Evolutionary conservation across 371 early-diverging fungal genomes (phyloP).

Genomic region (Mucor saturninus): DNA sequence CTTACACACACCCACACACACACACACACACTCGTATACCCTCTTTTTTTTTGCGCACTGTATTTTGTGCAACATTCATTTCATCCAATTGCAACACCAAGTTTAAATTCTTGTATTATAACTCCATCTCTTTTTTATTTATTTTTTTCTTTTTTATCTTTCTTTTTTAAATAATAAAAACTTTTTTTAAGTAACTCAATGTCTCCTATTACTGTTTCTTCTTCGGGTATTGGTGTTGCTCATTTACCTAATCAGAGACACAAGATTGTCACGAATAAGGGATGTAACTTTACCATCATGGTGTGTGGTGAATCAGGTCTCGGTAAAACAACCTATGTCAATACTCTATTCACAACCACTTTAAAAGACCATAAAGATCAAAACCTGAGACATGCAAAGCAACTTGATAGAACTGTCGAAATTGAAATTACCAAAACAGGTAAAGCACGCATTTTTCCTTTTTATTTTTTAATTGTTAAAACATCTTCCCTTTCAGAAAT

Average conservation of each 20-base stretch:
- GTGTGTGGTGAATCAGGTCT: slow-evolving; percentile 83
- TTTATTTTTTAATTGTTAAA: background rate
- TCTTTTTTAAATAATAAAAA: slow-evolving; percentile 6
- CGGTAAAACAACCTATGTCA: slow-evolving; percentile 87
- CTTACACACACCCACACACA: slow-evolving; percentile 18
- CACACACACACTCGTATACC: slow-evolving; percentile 32
- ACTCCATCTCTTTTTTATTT: slow-evolving; percentile 11
- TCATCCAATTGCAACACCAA: slow-evolving; percentile 14
- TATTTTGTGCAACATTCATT: slow-evolving; percentile 6
- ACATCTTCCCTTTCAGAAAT: slow-evolving; percentile 64
- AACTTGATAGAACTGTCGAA: slow-evolving; percentile 74
- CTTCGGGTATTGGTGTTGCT: slow-evolving; percentile 89
- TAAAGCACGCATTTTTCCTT: slow-evolving; percentile 19
- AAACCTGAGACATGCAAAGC: slow-evolving; percentile 54
- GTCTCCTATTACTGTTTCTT: slow-evolving; percentile 56
- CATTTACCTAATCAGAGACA: slow-evolving; percentile 98
- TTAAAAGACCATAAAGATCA: slow-evolving; percentile 70
- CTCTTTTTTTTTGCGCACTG: slow-evolving; percentile 10
- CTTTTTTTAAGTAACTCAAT: slow-evolving; percentile 22
- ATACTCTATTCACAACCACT: slow-evolving; percentile 78
- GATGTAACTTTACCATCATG: slow-evolving; percentile 93
- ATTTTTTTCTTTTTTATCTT: background rate
- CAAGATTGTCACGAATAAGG: slow-evolving; percentile 91
- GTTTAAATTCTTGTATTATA: slow-evolving; percentile 14
- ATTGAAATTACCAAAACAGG: slow-evolving; percentile 83